These are phyloP conservation scores for Cyclotella baltica DNA, from an alignment of 108 stramenopile species.

Conservation along the genomic window DNA sequence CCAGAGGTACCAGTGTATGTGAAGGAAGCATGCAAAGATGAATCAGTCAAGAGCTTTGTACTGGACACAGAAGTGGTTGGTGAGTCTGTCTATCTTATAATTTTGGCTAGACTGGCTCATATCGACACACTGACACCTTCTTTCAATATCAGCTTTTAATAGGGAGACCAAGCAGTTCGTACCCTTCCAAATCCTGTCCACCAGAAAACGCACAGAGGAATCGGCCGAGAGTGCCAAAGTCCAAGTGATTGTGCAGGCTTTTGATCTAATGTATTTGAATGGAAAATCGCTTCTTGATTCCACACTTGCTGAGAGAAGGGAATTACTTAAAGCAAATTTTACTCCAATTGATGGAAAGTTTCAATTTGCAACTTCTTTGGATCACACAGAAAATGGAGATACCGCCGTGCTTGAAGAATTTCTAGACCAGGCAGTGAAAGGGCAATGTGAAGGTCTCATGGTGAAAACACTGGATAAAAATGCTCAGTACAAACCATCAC, in stretches of 20 bases:
- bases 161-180: slow-evolving; percentile 81
- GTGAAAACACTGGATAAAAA: slow-evolving; percentile 97
- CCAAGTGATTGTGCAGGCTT: slow-evolving; percentile 97
- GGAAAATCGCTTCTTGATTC: slow-evolving; percentile 88
- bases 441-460: slow-evolving; percentile 99
- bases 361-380: slow-evolving; percentile 67
- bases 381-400: slow-evolving; percentile 78
- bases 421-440: slow-evolving; percentile 95
- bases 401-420: slow-evolving; percentile 93
- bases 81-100: neutral
- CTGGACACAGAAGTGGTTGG: slow-evolving; percentile 97
- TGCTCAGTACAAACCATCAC: slow-evolving; percentile 95
- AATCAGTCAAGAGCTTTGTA: slow-evolving; percentile 81
- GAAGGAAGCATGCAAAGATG: slow-evolving; percentile 67
- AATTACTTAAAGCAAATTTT: slow-evolving; percentile 86
- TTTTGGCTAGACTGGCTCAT: neutral
- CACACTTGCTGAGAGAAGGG: slow-evolving; percentile 86
- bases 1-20: slow-evolving; percentile 95
- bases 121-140: neutral
- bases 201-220: slow-evolving; percentile 89
- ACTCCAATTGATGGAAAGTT: slow-evolving; percentile 89
- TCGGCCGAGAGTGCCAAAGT: slow-evolving; percentile 92
- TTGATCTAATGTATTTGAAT: slow-evolving; percentile 99
- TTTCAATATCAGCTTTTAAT: slow-evolving; percentile 80
- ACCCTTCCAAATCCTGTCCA: slow-evolving; percentile 88